Base-by-base conservation (phyloP, 179 eudicot species). In the Heliamphora pulchella region DNA sequence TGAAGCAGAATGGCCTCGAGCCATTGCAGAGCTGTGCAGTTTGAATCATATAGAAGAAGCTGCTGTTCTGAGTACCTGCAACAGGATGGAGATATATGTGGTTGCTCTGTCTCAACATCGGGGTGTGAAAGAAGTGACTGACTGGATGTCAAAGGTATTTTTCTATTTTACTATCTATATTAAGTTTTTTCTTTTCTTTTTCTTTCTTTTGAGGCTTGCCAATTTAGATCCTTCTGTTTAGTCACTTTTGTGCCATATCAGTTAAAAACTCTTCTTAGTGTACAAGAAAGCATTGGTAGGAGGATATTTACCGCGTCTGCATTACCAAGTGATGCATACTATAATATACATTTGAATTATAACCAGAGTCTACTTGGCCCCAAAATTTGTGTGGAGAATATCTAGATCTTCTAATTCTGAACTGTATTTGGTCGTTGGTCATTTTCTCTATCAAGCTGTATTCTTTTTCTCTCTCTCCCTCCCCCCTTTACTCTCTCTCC, bases 121-220 rank as follows among this genome's bases (percentile, higher is more conserved):
- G 2, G 91, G 91, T 1, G 89, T 89, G 39, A 87, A 87, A 83
- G 91, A 89, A 87, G 91, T 89, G 4, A 86, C 90, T 10, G 91
- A 89, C 61, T 89, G 91, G 91, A 89, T 89, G 90, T 87, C 91
- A 78, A 89, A 87, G 91, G 91, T 89, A 82, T 51, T 78, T 67
- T 20, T 47, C 18, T 39, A 20, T 20, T 64, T 47, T 15, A 17
- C 22, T 13, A 43, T 51, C 66, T 13, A 2, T 11, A 10, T 50
- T 44, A 11, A n/a, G 20, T 44, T 14, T 46, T 39, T 2, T 1
- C 14, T 11, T 8, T n/a, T 17, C 2, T 9, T 53, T 74, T 13
- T 22, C 5, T 3, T 78, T 53, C 41, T 55, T 72, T 71, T 48
- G 4, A 5, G 14, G 75, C 79, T n/a, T 47, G 31, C 31, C 54